These are phyloP conservation scores for Conticribra weissflogii DNA, from an alignment of 108 stramenopile genomes.

Conservation along the genomic window DNA sequence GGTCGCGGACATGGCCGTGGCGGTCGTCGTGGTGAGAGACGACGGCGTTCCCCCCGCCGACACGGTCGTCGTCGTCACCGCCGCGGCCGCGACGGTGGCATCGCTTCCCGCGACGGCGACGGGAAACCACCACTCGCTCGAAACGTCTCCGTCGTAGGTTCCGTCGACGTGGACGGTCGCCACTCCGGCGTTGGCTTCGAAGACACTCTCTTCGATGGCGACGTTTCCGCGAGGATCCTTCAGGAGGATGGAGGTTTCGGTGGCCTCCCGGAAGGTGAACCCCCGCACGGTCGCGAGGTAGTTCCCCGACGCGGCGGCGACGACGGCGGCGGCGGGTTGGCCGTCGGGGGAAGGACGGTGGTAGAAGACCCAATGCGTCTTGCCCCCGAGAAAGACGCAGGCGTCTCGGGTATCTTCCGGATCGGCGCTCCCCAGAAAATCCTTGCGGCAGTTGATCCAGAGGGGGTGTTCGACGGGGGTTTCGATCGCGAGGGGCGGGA, in stretches of 20 bases:
- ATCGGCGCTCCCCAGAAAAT: neutral
- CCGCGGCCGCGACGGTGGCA: too few species aligned
- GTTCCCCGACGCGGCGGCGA: neutral
- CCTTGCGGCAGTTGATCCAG: conserved; percentile 9
- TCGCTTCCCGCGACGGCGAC: too few species aligned
- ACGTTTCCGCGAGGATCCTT: conserved; percentile 44
- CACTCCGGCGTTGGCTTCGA: conserved; percentile 23
- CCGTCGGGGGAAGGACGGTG: conserved; percentile 6
- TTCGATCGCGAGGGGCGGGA: conserved; percentile 8
- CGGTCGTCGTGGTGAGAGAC: too few species aligned
- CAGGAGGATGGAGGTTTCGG: conserved; percentile 29
- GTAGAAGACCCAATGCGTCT: conserved; percentile 3
- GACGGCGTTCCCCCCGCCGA: too few species aligned
- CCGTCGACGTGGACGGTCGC: conserved; percentile 32
- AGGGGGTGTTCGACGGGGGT: conserved; percentile 3
- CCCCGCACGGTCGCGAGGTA: conserved; percentile 26
- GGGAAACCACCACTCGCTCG: too few species aligned
- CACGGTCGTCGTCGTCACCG: too few species aligned
- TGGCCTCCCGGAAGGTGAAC: conserved; percentile 26
- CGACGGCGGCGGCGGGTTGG: neutral
- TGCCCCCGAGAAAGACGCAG: conserved; percentile 13
- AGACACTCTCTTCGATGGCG: conserved; percentile 28
- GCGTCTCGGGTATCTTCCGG: neutral
- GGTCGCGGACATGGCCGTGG: too few species aligned
- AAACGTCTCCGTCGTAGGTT: conserved; percentile 12